Evolutionary conservation across 805 yeast species (phyloP), one percentile per base, ranked within the genome.

Genomic region (Yarrowia osloensis): DNA sequence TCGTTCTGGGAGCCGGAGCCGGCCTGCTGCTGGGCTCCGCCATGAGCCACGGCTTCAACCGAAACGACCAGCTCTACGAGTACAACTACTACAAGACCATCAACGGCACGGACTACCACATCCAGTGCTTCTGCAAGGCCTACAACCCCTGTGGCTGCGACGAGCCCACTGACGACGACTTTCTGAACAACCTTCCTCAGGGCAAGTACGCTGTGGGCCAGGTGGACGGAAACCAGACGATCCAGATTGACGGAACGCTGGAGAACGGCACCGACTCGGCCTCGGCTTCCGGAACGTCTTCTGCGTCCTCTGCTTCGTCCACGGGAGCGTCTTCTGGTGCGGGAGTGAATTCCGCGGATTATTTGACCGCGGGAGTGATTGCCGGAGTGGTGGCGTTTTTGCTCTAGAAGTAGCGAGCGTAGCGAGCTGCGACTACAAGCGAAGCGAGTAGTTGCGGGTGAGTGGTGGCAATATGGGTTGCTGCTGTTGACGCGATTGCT

Each of bases 131-230:
- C 55, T 71, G 73, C 57, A 68, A 67, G 26, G 54, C 57, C 24
- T 26, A 68, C 54, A 61, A 66, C 28, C 71, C 71, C 13, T 71
- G 73, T 66, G 67, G 71, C 2, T 71, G 73, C 37, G 73, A 71
- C 61, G 39, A 52, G 11, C 66, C 66, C 42, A 40, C 35, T 12
- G 66, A 54, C 24, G 50, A 37, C n/a, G 46, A 63, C 24, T 70
- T 69, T 67, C 67, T 71, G 24, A 57, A 46, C 26, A 35, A 50
- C 39, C 66, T 70, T 19, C 70, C 72, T 13, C 29, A 54, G 12
- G 52, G 46, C 37, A 47, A 49, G 28, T 57, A 63, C 57, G 54
- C 63, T 21, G 22, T 50, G 8, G 66, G 67, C 28, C 17, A 37
- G 24, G 63, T 49, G 19, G 33, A 47, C 26, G 50, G 57, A 42